These are phyloP conservation scores for Annona squamosa DNA, from an alignment of 164 flowering plant species.

Conservation along the genomic window DNA sequence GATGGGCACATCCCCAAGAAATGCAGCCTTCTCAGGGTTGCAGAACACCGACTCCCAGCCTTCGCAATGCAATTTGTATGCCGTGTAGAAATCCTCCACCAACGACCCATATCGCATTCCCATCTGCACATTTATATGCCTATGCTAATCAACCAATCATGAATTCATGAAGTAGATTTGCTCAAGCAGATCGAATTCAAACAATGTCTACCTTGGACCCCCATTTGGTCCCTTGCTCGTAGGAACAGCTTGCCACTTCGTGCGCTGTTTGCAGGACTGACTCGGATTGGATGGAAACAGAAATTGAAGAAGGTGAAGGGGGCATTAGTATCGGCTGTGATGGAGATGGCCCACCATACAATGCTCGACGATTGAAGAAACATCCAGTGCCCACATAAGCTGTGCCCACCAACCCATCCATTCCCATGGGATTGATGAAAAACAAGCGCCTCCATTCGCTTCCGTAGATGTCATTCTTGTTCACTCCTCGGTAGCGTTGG, in stretches of 20 bases:
- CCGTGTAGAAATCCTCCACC: slow-evolving; percentile 69
- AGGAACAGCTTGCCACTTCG: neutral
- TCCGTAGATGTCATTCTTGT: slow-evolving; percentile 39
- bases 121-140: slow-evolving; percentile 23
- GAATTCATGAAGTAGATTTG: too few species aligned
- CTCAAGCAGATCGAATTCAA: too few species aligned
- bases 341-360: slow-evolving; percentile 39
- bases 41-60: slow-evolving; percentile 72
- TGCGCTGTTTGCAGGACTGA: neutral
- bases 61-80: slow-evolving; percentile 54
- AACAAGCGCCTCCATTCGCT: slow-evolving; percentile 25
- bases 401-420: slow-evolving; percentile 50
- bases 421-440: slow-evolving; percentile 37
- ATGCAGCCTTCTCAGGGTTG: slow-evolving; percentile 57
- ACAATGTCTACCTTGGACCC: neutral
- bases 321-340: neutral
- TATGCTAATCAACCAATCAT: neutral
- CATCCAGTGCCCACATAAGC: slow-evolving; percentile 53
- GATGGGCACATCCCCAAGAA: slow-evolving; percentile 54
- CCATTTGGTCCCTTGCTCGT: slow-evolving; percentile 2
- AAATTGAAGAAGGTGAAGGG: neutral
- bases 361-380: slow-evolving; percentile 43
- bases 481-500: slow-evolving; percentile 38
- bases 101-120: slow-evolving; percentile 74
- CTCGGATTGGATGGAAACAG: slow-evolving; percentile 17